Evolutionary conservation across 108 stramenopile genomes (phyloP), one percentile per base, ranked within the genome.

Genomic region (Fragilaria radians): DNA sequence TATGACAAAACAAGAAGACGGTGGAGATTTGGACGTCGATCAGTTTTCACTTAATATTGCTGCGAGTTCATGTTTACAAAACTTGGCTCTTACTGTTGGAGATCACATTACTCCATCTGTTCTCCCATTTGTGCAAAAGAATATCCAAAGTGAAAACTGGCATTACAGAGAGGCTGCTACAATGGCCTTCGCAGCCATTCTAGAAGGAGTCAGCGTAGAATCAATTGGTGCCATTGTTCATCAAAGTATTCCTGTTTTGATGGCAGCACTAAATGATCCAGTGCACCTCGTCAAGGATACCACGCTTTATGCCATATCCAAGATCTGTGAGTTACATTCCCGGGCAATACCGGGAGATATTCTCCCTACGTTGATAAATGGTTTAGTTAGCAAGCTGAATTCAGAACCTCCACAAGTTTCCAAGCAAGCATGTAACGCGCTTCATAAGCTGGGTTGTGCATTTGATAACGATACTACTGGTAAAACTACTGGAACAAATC

Each of bases 1-100:
- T 2, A 63, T 96, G 28, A 88, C 91, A 51, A 91, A 91, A 78
- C 96, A 97, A 68, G 88, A 93, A 36, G 96, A 97, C 52, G 88
- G 93, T 47, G 73, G 64, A 7, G 86, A 83, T 22, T 9, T 61
- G 17, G 81, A 84, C 32, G 93, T 94, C 46, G 94, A 97, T 56
- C 46, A 67, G 7, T 94, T 85, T 74, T 80, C 79, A 59, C 54
- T 94, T 54, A 83, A 87, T 62, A 94, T 88, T 86, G 88, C 93
- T 31, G 95, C 87, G 3, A 86, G 87, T 0, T 78, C 85, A 5
- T 97, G 94, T 67, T 68, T 97, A 47, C 67, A 61, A 23, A 70
- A 84, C 9, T 83, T 94, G 24, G 79, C 93, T 28, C 66, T 74
- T 49, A 86, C 91, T 4, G 91, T 93, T 5, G 91, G 84, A 59